These are phyloP conservation scores for Populus ilicifolia DNA, from an alignment of 345 rosid species.

Conservation along the genomic window DNA sequence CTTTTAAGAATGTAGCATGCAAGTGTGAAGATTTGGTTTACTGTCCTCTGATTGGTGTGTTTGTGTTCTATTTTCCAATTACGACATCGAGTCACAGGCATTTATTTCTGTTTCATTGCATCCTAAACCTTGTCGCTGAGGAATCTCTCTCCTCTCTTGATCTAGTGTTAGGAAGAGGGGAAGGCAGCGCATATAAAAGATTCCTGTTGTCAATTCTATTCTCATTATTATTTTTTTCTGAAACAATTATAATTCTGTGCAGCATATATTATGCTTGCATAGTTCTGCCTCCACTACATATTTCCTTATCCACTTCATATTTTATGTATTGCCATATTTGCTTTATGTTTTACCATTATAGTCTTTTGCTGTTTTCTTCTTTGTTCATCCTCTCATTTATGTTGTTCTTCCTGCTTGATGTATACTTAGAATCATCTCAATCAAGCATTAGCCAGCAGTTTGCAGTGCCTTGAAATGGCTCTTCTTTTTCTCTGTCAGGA, in stretches of 20 bases:
- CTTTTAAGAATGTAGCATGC: neutral
- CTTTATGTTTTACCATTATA: neutral
- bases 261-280: neutral
- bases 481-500: slow-evolving; percentile 64
- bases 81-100: neutral
- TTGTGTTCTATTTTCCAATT: neutral
- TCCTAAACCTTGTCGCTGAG: neutral
- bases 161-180: neutral
- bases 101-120: neutral
- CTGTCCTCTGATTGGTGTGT: neutral
- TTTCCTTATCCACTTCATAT: too few species aligned
- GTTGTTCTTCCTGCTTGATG: slow-evolving; percentile 33
- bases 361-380: slow-evolving; percentile 1
- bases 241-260: neutral
- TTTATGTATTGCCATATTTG: too few species aligned
- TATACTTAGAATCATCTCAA: slow-evolving; percentile 54
- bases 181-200: neutral
- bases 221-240: neutral
- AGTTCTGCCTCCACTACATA: neutral
- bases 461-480: slow-evolving; percentile 68
- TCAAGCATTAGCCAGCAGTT: slow-evolving; percentile 43
- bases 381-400: slow-evolving; percentile 15
- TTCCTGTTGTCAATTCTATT: neutral
- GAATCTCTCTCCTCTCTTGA: neutral
- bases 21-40: neutral